Conservation (phyloP, 768 basidiomycete species). For the Boletus rubroflammeus region DNA sequence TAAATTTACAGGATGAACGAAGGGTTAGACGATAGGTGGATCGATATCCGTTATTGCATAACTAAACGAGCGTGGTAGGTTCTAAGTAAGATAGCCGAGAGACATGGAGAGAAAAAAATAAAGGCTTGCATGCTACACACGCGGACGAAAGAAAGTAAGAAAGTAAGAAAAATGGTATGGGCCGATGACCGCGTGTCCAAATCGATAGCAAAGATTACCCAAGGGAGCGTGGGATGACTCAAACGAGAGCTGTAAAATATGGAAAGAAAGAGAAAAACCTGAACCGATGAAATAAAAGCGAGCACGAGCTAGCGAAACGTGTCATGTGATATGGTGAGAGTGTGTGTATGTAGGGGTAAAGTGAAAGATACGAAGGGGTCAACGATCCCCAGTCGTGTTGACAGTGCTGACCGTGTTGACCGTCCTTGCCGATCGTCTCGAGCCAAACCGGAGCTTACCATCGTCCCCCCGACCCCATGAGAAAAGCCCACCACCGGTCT, state of each 20-base stretch:
- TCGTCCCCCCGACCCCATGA: constrained; percentile 62
- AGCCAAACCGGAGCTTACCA: constrained; percentile 72
- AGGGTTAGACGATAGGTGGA: constrained; percentile 18
- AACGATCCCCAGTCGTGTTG: constrained; percentile 22
- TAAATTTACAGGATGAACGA: constrained; percentile 24
- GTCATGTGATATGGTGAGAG: not conserved
- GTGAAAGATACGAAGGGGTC: not conserved
- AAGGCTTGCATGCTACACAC: constrained; percentile 32
- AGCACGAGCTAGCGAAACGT: constrained; percentile 4
- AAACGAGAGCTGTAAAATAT: constrained; percentile 19
- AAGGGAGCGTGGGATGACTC: constrained; percentile 31
- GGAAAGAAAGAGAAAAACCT: not conserved
- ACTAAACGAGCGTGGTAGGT: constrained; percentile 15
- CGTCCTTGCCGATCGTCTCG: constrained; percentile 52
- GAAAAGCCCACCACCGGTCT: constrained; percentile 65
- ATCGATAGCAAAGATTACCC: constrained; percentile 29
- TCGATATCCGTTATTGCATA: constrained; percentile 15
- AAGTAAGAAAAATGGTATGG: constrained; percentile 12
- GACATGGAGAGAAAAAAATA: not conserved
- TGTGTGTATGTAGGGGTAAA: not conserved
- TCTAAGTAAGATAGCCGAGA: constrained; percentile 4
- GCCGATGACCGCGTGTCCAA: constrained; percentile 10
- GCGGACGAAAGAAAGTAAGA: constrained; percentile 1
- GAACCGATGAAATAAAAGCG: constrained; percentile 5
- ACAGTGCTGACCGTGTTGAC: constrained; percentile 26